Conservation (phyloP, 2,329 filamentous ascomycete species). For the Botryosphaeria dothidea region DNA sequence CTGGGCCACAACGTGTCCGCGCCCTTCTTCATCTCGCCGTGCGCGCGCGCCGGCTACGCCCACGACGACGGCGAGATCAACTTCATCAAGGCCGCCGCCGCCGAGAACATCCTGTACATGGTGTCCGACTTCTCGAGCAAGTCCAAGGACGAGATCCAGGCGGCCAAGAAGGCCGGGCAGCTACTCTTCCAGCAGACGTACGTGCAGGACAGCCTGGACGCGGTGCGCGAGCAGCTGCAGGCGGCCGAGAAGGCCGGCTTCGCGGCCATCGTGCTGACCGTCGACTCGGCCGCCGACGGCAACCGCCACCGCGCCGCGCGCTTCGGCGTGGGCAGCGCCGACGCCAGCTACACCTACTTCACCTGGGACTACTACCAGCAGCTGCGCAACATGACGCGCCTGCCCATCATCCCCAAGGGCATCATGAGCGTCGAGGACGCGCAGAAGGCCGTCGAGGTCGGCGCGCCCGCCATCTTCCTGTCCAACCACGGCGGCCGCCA, state of each 20-base stretch:
- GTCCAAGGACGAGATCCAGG: conserved; percentile 32
- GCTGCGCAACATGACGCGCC: conserved; percentile 37
- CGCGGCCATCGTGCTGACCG: conserved; percentile 44
- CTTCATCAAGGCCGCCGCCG: conserved; percentile 51
- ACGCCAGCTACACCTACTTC: conserved; percentile 31
- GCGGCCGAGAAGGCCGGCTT: conserved; percentile 36
- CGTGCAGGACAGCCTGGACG: conserved; percentile 34
- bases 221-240: conserved; percentile 33
- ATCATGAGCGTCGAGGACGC: conserved; percentile 43
- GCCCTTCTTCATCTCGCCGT: conserved; percentile 58
- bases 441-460: conserved; percentile 36
- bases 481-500: conserved; percentile 46
- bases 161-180: conserved; percentile 27
- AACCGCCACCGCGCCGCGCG: conserved; percentile 39
- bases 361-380: conserved; percentile 39
- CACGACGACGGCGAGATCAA: conserved; percentile 52
- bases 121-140: conserved; percentile 35
- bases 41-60: conserved; percentile 41
- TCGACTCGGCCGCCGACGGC: conserved; percentile 43
- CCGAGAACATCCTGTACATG: conserved; percentile 55
- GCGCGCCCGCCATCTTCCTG: conserved; percentile 41
- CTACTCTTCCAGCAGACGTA: conserved; percentile 46
- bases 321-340: conserved; percentile 33
- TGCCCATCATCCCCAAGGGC: conserved; percentile 43
- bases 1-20: conserved; percentile 56